Evolutionary conservation across 768 basidiomycete species (phyloP), one percentile per base, ranked within the genome.

Genomic region (Suillus alpinus): DNA sequence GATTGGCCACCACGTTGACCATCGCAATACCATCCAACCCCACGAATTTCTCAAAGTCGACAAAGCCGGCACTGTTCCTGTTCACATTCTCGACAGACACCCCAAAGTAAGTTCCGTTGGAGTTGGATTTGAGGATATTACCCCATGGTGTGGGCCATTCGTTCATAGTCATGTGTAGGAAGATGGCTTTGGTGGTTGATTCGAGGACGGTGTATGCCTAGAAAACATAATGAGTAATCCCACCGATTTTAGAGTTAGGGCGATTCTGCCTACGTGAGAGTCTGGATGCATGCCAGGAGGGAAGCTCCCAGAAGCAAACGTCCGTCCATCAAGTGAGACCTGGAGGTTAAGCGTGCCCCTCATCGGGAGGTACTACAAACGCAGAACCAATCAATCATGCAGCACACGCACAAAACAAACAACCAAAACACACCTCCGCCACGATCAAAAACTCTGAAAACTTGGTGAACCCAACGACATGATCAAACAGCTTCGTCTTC

Each of bases 41-140:
- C 59, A 91, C 85, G 83, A 98, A 90, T 80, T 98, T 99, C 78
- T 99, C 97, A 66, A 98, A 99, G 73, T 99, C 96, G 36, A 94
- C 95, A 68, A 83, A 98, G 5, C 97, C 97, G 0, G 77, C 70
- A 0, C 84, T 77, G 70, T 99, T 89, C n/a, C 97, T 84, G 73
- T 98, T 98, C 59, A 92, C 97, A 66, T 94, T 82, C 66, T 92
- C 89, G 41, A 92, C 68, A 0, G 95, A 92, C 12, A 95, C 72
- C 23, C 91, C 88, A 71, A 94, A 99, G 79, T 97, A 98, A 0
- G 97, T 99, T 40, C 97, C 97, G 67, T 99, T 99, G 34, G 91
- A 98, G 74, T 99, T 98, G 32, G 95, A 97, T 74, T 96, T 96
- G 62, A 94, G 83, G 65, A 98, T 88, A 68, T 85, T 90, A 39